Conservation (phyloP, 352 stramenopile genomes). For the Phytopythium cucurbitacearum region DNA sequence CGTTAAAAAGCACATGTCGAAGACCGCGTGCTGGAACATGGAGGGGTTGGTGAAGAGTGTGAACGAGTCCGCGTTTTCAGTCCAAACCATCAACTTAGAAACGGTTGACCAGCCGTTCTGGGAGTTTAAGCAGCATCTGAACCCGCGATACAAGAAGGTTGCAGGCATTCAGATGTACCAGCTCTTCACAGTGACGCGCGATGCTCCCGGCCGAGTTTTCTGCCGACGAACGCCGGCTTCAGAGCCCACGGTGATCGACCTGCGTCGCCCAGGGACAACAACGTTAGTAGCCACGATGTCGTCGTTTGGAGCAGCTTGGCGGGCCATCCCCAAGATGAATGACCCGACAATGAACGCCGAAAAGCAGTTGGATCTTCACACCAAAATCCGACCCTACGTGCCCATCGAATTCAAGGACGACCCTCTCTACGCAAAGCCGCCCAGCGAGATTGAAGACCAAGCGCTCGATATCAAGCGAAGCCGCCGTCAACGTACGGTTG, state of each 20-base stretch:
- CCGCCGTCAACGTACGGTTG: no score
- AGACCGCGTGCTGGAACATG: constrained; percentile 1
- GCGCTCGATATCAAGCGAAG: no score
- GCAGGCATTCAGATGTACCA: constrained; percentile 1
- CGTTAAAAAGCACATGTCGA: neutral
- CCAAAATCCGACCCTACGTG: no score
- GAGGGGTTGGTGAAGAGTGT: neutral
- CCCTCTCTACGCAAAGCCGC: no score
- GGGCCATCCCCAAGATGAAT: neutral
- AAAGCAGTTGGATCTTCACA: no score
- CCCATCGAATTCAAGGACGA: no score
- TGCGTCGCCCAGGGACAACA: neutral
- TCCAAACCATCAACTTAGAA: neutral
- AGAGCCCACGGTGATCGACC: neutral
- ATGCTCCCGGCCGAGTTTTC: neutral
- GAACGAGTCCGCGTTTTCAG: neutral
- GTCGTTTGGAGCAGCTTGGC: neutral
- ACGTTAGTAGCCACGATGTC: neutral
- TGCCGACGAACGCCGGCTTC: neutral
- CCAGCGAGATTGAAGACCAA: no score
- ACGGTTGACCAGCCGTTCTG: neutral
- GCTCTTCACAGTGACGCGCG: neutral
- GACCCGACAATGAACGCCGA: neutral
- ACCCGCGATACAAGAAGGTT: neutral
- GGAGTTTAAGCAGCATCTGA: neutral